phyloP scores from a whole-genome alignment of 2,329 filamentous ascomycete species.

The Ilyonectria destructans region DNA sequence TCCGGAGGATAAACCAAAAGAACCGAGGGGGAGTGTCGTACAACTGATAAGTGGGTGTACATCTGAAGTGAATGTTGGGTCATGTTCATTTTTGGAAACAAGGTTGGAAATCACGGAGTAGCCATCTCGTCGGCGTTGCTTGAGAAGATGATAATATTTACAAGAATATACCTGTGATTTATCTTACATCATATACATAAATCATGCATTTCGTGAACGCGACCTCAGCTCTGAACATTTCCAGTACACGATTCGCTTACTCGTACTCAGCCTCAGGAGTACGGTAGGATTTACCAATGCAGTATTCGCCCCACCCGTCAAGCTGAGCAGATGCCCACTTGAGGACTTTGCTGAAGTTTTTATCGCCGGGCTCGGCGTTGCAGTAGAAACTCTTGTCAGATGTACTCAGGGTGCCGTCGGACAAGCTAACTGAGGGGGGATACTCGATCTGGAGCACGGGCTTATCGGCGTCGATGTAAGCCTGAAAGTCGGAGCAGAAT shows the following conservation, averaged over 20 bases:
- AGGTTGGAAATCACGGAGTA: background rate
- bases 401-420: slow-evolving; percentile 41
- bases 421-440: slow-evolving; percentile 47
- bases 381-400: slow-evolving; percentile 50
- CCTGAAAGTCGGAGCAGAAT: slow-evolving; percentile 52
- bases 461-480: slow-evolving; percentile 49
- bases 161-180: background rate
- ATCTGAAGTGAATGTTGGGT: background rate
- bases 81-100: background rate
- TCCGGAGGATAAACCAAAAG: slow-evolving; percentile 53
- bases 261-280: slow-evolving; percentile 42
- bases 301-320: slow-evolving; percentile 55
- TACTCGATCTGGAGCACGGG: slow-evolving; percentile 57
- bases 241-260: slow-evolving; percentile 19
- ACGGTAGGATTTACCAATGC: slow-evolving; percentile 45
- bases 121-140: background rate
- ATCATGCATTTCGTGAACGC: background rate
- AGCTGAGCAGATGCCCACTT: slow-evolving; percentile 53
- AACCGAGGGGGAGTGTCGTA: slow-evolving; percentile 45
- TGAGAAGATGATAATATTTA: background rate
- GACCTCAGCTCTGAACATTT: background rate
- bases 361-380: slow-evolving; percentile 43
- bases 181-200: background rate
- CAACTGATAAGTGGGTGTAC: slow-evolving; percentile 3
- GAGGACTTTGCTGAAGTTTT: slow-evolving; percentile 53